Evolutionary conservation across 1,139 yeast species (phyloP).

Genomic region (Kodamaea derodonti): DNA sequence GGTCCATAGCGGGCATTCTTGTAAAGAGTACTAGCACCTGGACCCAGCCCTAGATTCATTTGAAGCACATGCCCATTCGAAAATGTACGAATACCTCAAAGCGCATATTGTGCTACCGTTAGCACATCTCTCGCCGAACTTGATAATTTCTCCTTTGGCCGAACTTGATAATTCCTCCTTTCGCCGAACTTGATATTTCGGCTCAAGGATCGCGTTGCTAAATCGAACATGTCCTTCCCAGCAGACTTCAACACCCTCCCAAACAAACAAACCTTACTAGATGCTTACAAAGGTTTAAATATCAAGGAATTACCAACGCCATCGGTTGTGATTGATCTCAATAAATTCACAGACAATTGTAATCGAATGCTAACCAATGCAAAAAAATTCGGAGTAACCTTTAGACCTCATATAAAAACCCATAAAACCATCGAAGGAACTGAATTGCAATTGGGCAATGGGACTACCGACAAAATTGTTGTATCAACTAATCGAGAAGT

Average conservation of each 20-base stretch:
- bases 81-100: no score
- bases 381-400: conserved; percentile 27
- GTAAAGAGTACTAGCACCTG: no score
- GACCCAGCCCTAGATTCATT: no score
- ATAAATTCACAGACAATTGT: conserved; percentile 21
- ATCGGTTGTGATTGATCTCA: conserved; percentile 41
- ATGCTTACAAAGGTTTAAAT: conserved; percentile 22
- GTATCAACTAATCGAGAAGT: conserved; percentile 73
- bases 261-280: conserved; percentile 21
- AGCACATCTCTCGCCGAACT: no score
- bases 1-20: no score
- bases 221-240: no score
- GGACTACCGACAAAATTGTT: conserved; percentile 46
- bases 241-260: conserved; percentile 10
- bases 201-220: no score
- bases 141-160: no score
- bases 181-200: no score
- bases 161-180: no score
- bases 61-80: no score
- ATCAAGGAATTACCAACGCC: conserved; percentile 51
- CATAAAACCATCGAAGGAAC: conserved; percentile 52
- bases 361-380: conserved; percentile 32
- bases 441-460: conserved; percentile 24
- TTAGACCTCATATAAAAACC: conserved; percentile 73
- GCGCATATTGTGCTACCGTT: no score